phyloP scores from a whole-genome alignment of 306 rosid genomes.

The Cercis canadensis region DNA sequence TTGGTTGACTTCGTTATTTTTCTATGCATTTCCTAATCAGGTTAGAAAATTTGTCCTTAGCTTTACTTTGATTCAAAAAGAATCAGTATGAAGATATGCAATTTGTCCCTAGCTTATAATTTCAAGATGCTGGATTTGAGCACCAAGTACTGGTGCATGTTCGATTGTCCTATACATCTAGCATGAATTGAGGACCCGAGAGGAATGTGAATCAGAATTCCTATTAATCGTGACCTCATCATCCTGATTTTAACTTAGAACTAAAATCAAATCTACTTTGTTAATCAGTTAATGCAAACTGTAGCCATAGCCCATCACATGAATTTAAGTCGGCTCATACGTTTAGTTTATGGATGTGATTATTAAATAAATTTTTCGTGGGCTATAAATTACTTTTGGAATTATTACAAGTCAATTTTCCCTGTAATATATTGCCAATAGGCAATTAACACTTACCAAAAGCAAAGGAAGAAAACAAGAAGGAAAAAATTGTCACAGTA shows the following conservation, averaged over 20 bases:
- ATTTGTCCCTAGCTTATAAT: not conserved
- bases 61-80: not conserved
- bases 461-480: conserved; percentile 10
- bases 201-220: not conserved
- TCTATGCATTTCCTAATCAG: conserved; percentile 1
- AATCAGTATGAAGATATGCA: conserved; percentile 6
- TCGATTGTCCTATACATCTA: not conserved
- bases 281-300: conserved; percentile 1
- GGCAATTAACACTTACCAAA: conserved; percentile 13
- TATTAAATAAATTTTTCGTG: conserved; percentile 3
- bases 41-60: not conserved
- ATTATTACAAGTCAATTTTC: not conserved
- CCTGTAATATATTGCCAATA: conserved; percentile 17
- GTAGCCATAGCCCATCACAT: not conserved
- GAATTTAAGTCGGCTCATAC: not conserved
- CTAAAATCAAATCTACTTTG: not conserved
- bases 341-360: not conserved
- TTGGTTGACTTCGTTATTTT: conserved; percentile 20
- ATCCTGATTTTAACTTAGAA: conserved; percentile 4
- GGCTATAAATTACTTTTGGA: not conserved
- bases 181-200: not conserved
- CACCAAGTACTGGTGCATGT: not conserved
- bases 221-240: not conserved
- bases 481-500: not conserved
- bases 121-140: not conserved